phyloP scores from a whole-genome alignment of 371 early-diverging fungal genomes.

The Phascolomyces articulosus region DNA sequence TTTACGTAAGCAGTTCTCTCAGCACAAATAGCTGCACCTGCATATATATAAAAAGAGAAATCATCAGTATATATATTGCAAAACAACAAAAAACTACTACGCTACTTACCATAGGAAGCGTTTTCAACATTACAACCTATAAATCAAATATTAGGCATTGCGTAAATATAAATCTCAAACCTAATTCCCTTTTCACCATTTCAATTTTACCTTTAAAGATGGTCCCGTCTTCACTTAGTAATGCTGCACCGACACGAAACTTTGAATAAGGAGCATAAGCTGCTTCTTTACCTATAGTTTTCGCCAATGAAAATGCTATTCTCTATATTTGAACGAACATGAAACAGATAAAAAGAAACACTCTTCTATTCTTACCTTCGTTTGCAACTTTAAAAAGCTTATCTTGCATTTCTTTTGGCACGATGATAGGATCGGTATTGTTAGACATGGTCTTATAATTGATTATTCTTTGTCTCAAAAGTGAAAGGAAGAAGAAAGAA shows the following conservation, averaged over 20 bases:
- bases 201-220: constrained; percentile 55
- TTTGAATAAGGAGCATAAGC: constrained; percentile 85
- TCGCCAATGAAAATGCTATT: no score
- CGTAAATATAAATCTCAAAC: constrained; percentile 1
- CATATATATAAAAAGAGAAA: constrained; percentile 13
- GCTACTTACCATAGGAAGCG: constrained; percentile 74
- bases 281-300: constrained; percentile 53
- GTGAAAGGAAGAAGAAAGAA: no score
- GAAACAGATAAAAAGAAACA: no score
- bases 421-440: background rate
- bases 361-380: no score
- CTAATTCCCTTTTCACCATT: no score
- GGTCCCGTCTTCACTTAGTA: constrained; percentile 66
- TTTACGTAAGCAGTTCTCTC: constrained; percentile 85
- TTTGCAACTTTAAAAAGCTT: constrained; percentile 15
- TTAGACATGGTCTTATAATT: background rate
- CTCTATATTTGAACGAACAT: no score
- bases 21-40: constrained; percentile 80
- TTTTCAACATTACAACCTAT: constrained; percentile 87
- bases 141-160: background rate
- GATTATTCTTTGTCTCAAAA: no score
- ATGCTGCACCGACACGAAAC: constrained; percentile 83
- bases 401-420: constrained; percentile 8
- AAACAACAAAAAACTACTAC: no score
- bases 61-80: no score